Evolutionary conservation across 2,329 filamentous ascomycete genomes (phyloP).

Genomic region (Neoascochyta sp.): DNA sequence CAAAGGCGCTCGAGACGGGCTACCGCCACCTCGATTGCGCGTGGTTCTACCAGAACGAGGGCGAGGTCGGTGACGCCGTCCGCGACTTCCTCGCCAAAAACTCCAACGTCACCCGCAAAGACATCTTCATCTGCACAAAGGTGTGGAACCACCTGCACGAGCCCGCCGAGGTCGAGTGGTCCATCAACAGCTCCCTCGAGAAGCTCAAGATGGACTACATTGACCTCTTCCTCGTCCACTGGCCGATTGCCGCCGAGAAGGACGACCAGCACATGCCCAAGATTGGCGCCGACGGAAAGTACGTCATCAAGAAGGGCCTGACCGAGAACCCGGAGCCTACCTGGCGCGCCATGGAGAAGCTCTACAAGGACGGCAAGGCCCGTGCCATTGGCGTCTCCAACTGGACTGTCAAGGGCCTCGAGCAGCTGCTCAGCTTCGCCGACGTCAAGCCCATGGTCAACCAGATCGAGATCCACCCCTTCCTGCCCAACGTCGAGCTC

Average conservation of each 20-base stretch:
- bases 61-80: conserved; percentile 64
- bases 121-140: conserved; percentile 73
- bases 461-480: conserved; percentile 73
- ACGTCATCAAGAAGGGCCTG: conserved; percentile 61
- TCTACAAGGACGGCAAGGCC: conserved; percentile 58
- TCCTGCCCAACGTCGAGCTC: conserved; percentile 62
- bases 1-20: conserved; percentile 55
- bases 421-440: conserved; percentile 64
- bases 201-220: conserved; percentile 62
- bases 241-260: conserved; percentile 52
- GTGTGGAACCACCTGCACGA: conserved; percentile 57
- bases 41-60: conserved; percentile 69
- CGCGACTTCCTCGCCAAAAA: conserved; percentile 54
- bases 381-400: conserved; percentile 71
- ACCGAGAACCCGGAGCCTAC: conserved; percentile 65
- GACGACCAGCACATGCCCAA: conserved; percentile 53
- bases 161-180: conserved; percentile 58
- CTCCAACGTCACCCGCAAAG: conserved; percentile 53
- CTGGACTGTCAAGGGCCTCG: conserved; percentile 63
- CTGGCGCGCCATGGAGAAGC: conserved; percentile 64
- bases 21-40: conserved; percentile 67
- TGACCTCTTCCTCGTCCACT: conserved; percentile 69
- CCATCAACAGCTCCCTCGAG: conserved; percentile 58
- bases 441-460: conserved; percentile 66
- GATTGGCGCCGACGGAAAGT: conserved; percentile 54